These are phyloP conservation scores for Pezicula carpinea DNA, from an alignment of 2,329 filamentous ascomycete genomes.

Conservation along the genomic window DNA sequence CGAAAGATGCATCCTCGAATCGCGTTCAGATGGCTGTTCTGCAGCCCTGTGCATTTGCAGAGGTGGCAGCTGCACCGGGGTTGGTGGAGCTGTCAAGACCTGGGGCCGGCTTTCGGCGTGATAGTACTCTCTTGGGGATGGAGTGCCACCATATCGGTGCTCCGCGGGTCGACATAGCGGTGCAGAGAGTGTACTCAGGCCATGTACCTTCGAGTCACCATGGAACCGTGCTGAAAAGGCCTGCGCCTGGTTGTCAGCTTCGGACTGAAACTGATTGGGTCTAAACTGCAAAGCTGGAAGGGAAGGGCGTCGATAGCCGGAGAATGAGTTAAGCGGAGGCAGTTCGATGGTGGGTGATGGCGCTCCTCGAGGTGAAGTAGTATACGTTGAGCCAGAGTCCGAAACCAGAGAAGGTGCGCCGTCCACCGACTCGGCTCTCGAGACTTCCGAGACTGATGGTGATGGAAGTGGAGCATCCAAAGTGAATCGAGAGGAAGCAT, in stretches of 20 bases:
- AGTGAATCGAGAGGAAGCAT: conserved; percentile 28
- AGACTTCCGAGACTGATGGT: conserved; percentile 59
- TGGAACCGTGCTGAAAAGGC: conserved; percentile 18
- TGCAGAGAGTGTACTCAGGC: conserved; percentile 7
- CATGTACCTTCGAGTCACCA: conserved; percentile 14
- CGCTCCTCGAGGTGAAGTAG: conserved; percentile 45
- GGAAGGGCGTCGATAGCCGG: conserved; percentile 21
- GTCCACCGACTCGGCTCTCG: conserved; percentile 51
- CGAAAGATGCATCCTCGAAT: conserved; percentile 29
- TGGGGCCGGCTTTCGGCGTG: conserved; percentile 13
- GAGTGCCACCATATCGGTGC: conserved; percentile 4
- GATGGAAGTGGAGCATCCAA: conserved; percentile 58
- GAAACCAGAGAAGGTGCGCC: conserved; percentile 66
- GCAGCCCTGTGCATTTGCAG: conserved; percentile 16
- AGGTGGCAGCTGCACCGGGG: conserved; percentile 27
- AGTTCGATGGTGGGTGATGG: conserved; percentile 27
- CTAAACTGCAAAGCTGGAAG: conserved; percentile 24
- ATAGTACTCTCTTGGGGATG: conserved; percentile 16
- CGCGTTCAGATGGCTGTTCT: conserved; percentile 16
- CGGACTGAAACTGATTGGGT: conserved; percentile 16
- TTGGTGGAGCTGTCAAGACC: conserved; percentile 23
- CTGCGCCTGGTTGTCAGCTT: conserved; percentile 18
- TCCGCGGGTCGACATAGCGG: conserved; percentile 11
- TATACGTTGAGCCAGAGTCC: conserved; percentile 60
- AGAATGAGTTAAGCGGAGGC: conserved; percentile 21